A percentile compares a stretch with the other conserved stretches of the same genome.
Evolutionary conservation across 1,139 yeast genomes (phyloP).

Genomic region (Yamadazyma mexicana): DNA sequence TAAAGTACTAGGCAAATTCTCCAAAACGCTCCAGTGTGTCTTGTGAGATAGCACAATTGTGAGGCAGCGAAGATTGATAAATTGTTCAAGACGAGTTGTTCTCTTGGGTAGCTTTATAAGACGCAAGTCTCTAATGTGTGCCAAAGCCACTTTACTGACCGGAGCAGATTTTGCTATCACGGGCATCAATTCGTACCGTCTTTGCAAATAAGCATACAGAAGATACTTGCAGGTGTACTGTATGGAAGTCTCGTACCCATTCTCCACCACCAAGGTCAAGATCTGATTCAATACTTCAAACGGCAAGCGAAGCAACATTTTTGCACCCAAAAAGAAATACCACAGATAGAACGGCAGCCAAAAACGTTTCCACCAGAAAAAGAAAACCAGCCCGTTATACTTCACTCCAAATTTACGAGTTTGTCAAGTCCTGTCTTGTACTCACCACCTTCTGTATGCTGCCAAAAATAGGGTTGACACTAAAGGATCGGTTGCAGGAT

Average conservation of each 20-base stretch:
- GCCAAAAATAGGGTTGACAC: too few species aligned
- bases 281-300: constrained; percentile 2
- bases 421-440: too few species aligned
- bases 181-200: not conserved
- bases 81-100: not conserved
- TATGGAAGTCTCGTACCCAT: not conserved
- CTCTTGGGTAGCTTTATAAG: not conserved
- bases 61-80: not conserved
- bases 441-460: too few species aligned
- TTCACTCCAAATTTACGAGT: too few species aligned
- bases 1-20: not conserved
- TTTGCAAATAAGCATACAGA: not conserved
- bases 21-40: not conserved
- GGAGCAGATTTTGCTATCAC: not conserved
- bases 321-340: constrained; percentile 5
- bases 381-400: too few species aligned
- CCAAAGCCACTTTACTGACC: not conserved
- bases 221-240: constrained; percentile 3
- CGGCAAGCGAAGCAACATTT: constrained; percentile 4
- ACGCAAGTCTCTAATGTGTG: not conserved
- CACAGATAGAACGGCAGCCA: too few species aligned
- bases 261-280: not conserved
- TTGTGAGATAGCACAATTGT: not conserved
- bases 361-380: too few species aligned
- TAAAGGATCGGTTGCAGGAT: too few species aligned